phyloP scores from a whole-genome alignment of 129 eudicot species.

The Lactuca saligna region DNA sequence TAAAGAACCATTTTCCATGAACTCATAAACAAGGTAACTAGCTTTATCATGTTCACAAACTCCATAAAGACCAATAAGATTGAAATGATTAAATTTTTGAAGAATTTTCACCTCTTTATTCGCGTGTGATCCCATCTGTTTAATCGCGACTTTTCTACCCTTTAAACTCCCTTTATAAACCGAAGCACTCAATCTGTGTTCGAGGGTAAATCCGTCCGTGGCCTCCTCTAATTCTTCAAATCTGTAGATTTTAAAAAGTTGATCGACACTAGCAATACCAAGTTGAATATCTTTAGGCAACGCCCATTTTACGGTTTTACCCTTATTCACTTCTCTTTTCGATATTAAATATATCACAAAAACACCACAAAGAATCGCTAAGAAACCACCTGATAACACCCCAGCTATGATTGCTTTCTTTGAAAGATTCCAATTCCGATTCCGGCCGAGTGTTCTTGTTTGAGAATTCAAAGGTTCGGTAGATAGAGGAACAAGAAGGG shows the following conservation, averaged over 20 bases:
- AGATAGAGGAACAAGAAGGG: slow-evolving; percentile 57
- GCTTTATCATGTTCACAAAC: slow-evolving; percentile 50
- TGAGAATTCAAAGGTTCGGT: slow-evolving; percentile 41
- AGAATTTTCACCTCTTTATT: slow-evolving; percentile 56
- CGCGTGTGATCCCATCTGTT: slow-evolving; percentile 50
- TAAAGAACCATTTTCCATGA: slow-evolving; percentile 59
- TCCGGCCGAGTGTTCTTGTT: slow-evolving; percentile 26
- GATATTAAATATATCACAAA: slow-evolving; percentile 22
- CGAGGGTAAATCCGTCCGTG: slow-evolving; percentile 51
- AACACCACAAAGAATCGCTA: slow-evolving; percentile 27
- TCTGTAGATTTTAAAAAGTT: slow-evolving; percentile 39
- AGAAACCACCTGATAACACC: slow-evolving; percentile 33
- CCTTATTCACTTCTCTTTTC: slow-evolving; percentile 19
- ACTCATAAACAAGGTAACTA: slow-evolving; percentile 68
- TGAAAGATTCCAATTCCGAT: slow-evolving; percentile 20
- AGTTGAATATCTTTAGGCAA: slow-evolving; percentile 44
- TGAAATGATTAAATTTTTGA: slow-evolving; percentile 57
- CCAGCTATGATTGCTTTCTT: slow-evolving; percentile 36
- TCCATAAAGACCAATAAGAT: slow-evolving; percentile 63
- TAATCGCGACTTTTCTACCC: slow-evolving; percentile 43
- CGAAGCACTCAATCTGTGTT: slow-evolving; percentile 41
- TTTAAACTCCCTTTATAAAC: slow-evolving; percentile 55
- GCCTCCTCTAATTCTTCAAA: slow-evolving; percentile 55
- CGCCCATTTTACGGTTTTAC: slow-evolving; percentile 16
- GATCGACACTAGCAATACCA: slow-evolving; percentile 47